phyloP scores from a whole-genome alignment of 176 grass and related monocot genomes.

The Metroxylon sagu region DNA sequence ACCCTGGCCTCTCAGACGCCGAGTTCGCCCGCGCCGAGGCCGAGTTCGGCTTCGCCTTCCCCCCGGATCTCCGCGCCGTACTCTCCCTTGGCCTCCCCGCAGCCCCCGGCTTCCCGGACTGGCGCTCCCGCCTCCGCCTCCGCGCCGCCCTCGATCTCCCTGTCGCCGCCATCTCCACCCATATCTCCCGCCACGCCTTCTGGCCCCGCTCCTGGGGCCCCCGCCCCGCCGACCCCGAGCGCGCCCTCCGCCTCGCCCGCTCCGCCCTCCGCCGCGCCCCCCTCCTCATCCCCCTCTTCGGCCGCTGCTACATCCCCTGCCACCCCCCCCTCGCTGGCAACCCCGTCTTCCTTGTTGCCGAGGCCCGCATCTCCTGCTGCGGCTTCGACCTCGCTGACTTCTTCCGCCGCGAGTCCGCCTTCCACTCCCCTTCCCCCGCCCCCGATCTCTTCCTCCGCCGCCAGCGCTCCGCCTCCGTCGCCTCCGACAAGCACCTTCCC shows the following conservation, averaged over 20 bases:
- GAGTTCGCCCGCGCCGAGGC: slow-evolving; percentile 70
- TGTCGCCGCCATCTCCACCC: slow-evolving; percentile 40
- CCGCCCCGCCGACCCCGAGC: slow-evolving; percentile 49
- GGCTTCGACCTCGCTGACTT: slow-evolving; percentile 53
- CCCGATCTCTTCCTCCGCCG: slow-evolving; percentile 34
- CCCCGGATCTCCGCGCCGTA: slow-evolving; percentile 85
- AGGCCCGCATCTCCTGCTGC: slow-evolving; percentile 56
- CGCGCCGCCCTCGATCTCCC: slow-evolving; percentile 52
- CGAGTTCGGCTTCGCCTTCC: slow-evolving; percentile 70
- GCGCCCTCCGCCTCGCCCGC: slow-evolving; percentile 46
- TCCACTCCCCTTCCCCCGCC: slow-evolving; percentile 22
- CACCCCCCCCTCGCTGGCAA: slow-evolving; percentile 71
- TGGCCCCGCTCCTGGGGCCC: slow-evolving; percentile 74
- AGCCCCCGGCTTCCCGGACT: slow-evolving; percentile 66
- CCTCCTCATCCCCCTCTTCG: slow-evolving; percentile 66
- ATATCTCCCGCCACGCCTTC: slow-evolving; percentile 46
- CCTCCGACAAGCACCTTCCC: background rate
- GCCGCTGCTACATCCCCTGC: slow-evolving; percentile 86
- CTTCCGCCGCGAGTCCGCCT: slow-evolving; percentile 51
- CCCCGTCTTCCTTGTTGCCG: slow-evolving; percentile 86
- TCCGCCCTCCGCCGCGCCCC: slow-evolving; percentile 63
- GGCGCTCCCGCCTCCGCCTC: slow-evolving; percentile 33
- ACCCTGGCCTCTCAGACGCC: slow-evolving; percentile 47
- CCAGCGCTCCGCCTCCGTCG: slow-evolving; percentile 35
- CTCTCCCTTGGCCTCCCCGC: slow-evolving; percentile 54